Evolutionary conservation across 179 eudicot genomes (phyloP).

Genomic region (Beta macrorhiza): DNA sequence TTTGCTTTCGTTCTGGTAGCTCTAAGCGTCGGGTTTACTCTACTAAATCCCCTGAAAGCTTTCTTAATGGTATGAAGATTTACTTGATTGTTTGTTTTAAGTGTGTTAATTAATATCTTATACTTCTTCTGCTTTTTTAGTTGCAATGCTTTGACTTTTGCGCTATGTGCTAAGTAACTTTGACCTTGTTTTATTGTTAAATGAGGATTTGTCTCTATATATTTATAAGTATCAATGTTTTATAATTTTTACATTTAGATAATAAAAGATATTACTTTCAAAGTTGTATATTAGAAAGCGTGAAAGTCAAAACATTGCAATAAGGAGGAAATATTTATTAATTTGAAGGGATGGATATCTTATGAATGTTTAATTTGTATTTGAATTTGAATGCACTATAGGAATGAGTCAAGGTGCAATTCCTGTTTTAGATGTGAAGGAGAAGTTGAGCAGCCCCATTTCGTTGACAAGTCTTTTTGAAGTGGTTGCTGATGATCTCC

Average conservation of each 20-base stretch:
- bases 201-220: too few relatives aligned
- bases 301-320: too few relatives aligned
- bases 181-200: too few relatives aligned
- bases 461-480: constrained; percentile 62
- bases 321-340: not conserved
- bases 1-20: constrained; percentile 39
- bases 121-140: too few relatives aligned
- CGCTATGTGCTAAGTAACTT: too few relatives aligned
- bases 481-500: constrained; percentile 83
- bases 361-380: not conserved
- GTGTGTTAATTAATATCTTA: not conserved
- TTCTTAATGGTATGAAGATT: constrained; percentile 54
- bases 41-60: constrained; percentile 58
- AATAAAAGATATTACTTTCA: too few relatives aligned
- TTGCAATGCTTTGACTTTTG: too few relatives aligned
- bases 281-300: too few relatives aligned
- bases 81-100: not conserved
- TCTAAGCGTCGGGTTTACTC: constrained; percentile 45
- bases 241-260: too few relatives aligned
- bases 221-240: too few relatives aligned
- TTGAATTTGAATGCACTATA: constrained; percentile 20
- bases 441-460: constrained; percentile 35
- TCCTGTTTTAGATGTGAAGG: constrained; percentile 46
- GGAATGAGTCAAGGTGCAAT: constrained; percentile 51
- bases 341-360: constrained; percentile 5